Base-by-base conservation (phyloP, 2,329 filamentous ascomycete genomes). In the Fusarium chlamydosporum region DNA sequence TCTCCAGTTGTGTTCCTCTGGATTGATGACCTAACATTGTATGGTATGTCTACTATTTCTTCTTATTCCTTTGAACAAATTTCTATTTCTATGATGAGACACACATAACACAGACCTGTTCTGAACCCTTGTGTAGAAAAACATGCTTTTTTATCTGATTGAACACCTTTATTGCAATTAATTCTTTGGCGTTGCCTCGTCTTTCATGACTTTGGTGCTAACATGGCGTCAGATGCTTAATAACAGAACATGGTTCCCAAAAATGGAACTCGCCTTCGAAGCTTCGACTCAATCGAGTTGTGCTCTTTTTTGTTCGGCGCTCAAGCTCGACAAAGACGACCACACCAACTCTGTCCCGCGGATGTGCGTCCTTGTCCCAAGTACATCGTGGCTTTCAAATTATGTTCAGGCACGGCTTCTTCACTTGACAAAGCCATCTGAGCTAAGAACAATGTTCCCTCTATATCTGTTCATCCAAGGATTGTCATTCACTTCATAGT, bases 41-140 rank as follows among this genome's bases (percentile, higher is more conserved):
- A 18, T 51, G 56, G 68, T 73, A 59, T 66, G 67, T 61, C 23
- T 40, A 7, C 11, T 41, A 40, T 15, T 51, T 51, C 12, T 40
- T 31, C 16, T 50, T 33, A 31, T 43, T 38, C 23, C 56, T 52
- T 56, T 45, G 20, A 46, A 20, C 5, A 18, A 12, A 13, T 27
- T 53, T 40, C 40, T 56, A 42, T 59, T 70, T 68, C 40, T 29
- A 74, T 76, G 74, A 78, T 76, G 74, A 78, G 63, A 71, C 37
- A 71, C 53, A 54, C 74, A 72, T 74, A 75, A 72, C 75, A 78
- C 75, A 76, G 75, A 77, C 76, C 75, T 78, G 75, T 77, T 77
- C 76, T 73, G 74, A 75, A 78, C 46, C 59, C 23, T 52, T 66
- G 43, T 77, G 76, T 76, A 68, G 76, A 78, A 68, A 70, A 72